These are phyloP conservation scores for Cetraspora pellucida DNA, from an alignment of 192 early-diverging fungal genomes.

Conservation along the genomic window DNA sequence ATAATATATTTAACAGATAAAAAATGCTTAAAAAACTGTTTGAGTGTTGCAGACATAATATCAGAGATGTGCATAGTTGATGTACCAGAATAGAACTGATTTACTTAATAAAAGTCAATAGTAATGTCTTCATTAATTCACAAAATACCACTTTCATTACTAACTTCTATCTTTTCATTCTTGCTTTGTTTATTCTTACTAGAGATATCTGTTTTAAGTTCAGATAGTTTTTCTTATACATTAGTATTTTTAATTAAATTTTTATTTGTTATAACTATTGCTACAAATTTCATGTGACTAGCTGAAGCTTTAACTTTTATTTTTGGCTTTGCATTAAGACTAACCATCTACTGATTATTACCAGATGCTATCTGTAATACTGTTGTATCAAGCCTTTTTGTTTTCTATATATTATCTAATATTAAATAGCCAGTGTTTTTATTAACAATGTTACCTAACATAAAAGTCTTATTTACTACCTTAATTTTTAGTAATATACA, in stretches of 20 bases:
- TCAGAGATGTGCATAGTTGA: constrained; percentile 1
- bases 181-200: neutral
- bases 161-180: neutral
- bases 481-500: neutral
- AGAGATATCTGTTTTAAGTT: neutral
- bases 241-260: neutral
- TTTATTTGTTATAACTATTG: neutral
- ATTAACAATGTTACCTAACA: neutral
- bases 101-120: neutral
- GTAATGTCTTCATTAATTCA: constrained; percentile 11
- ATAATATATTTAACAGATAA: neutral
- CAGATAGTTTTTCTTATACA: neutral
- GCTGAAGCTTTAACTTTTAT: neutral
- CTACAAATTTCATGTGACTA: neutral
- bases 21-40: constrained; percentile 8
- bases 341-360: neutral
- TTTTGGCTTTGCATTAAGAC: neutral
- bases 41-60: no score
- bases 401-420: neutral
- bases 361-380: neutral
- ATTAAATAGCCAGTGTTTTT: neutral
- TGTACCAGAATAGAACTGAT: neutral
- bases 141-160: neutral
- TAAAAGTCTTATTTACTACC: neutral
- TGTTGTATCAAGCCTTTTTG: neutral